A percentile compares a stretch with the other conserved stretches of the same genome.
These are phyloP conservation scores for Sideroxylon spinosum DNA, from an alignment of 179 eudicot species.

Conservation along the genomic window DNA sequence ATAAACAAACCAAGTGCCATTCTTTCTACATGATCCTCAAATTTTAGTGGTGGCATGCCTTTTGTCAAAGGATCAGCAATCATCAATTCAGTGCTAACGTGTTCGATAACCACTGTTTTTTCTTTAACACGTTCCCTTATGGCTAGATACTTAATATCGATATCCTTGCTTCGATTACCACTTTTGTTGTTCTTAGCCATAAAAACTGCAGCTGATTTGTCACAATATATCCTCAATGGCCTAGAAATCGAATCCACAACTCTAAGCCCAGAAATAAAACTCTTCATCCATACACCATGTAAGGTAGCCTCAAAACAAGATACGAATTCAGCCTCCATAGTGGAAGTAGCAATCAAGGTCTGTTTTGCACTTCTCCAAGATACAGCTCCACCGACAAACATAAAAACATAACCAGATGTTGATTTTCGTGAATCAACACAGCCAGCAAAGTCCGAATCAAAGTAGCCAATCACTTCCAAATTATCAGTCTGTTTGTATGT, in stretches of 20 bases:
- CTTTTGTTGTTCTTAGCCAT: too few species aligned
- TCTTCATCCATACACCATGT: constrained; percentile 12
- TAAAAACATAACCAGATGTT: not conserved
- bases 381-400: constrained; percentile 8
- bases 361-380: constrained; percentile 1
- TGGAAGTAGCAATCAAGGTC: constrained; percentile 10
- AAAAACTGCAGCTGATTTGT: constrained; percentile 1
- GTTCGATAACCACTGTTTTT: constrained; percentile 15
- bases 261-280: constrained; percentile 7
- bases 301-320: constrained; percentile 1
- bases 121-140: not conserved
- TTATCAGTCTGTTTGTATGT: too few species aligned
- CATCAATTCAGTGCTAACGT: constrained; percentile 10
- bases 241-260: constrained; percentile 3
- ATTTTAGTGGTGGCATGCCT: constrained; percentile 13
- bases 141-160: too few species aligned
- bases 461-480: not conserved
- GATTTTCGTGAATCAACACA: not conserved
- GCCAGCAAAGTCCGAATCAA: not conserved
- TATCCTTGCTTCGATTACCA: too few species aligned
- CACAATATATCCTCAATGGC: not conserved
- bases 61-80: constrained; percentile 17
- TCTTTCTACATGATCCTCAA: constrained; percentile 12
- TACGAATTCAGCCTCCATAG: constrained; percentile 4
- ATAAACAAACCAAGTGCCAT: constrained; percentile 14